Base-by-base conservation (phyloP, 2,329 filamentous ascomycete species). In the Colletotrichum melonis region DNA sequence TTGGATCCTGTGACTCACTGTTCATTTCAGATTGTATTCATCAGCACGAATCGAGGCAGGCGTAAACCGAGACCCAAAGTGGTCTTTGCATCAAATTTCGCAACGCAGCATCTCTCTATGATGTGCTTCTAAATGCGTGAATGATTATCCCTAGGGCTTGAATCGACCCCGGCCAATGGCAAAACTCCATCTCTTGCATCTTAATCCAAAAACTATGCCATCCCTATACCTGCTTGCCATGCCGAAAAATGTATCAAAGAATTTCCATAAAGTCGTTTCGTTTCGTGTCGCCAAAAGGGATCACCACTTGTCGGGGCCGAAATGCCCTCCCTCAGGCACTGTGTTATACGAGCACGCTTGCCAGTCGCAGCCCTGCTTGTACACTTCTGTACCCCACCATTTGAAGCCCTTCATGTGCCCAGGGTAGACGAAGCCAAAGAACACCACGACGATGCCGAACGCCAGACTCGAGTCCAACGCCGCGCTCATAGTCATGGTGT, bases 351-450 rank as follows among this genome's bases (percentile, higher is more conserved):
- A 83, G 80, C 94, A 97, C 56, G 93, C 94, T 80, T 92, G 87
- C 94, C 94, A 97, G 84, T 97, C 94, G 81, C 94, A 97, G 24
- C 94, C 94, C 81, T 91, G 88, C 82, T 95, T 95, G 80, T 95
- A 95, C 5, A 96, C 88, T 79, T 97, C 93, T 0, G 95, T 97
- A 0, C 95, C 95, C 95, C 94, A 97, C 95, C 94, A 97, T 69
- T 86, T 90, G 79, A 97, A 95, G 32, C 88, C 87, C 52, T 90
- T 88, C 85, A 92, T 93, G 86, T 88, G 90, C 0, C 93, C 93
- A 0, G 94, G 93, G 79, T 95, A 96, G n/a, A 97, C 88, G 76
- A 97, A 93, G 1, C 91, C 93, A 78, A 97, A 96, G 80, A 97
- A 97, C 30, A 97, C 92, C 4, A 96, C 89, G 11, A 97, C 91